Conservation (phyloP, 2,329 filamentous ascomycete genomes). For the Neospermospora avenae region DNA sequence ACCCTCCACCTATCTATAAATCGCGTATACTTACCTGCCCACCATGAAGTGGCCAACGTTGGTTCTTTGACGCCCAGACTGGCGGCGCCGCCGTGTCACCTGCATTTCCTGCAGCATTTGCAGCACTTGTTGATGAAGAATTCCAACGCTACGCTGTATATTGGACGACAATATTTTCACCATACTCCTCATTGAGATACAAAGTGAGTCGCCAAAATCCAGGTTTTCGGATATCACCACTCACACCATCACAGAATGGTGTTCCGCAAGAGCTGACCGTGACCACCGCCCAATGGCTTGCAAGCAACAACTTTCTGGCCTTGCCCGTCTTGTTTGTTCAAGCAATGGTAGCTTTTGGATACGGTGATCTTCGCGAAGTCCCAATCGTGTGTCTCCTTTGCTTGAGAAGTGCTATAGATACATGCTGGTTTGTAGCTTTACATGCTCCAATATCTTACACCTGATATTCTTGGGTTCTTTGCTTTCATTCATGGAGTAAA, state of each 20-base stretch:
- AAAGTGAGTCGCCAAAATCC: not conserved
- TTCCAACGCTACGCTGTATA: constrained; percentile 4
- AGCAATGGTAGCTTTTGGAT: constrained; percentile 10
- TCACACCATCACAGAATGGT: constrained; percentile 6
- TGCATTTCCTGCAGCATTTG: constrained; percentile 1
- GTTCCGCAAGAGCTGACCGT: constrained; percentile 8
- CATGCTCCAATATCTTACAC: constrained; percentile 14
- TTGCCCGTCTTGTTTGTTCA: constrained; percentile 11
- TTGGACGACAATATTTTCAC: constrained; percentile 6
- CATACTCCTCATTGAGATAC: not conserved
- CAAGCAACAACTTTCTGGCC: constrained; percentile 6
- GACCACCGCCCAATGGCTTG: constrained; percentile 4
- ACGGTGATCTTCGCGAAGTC: constrained; percentile 7
- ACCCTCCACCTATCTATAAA: not conserved
- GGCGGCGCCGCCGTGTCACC: not conserved
- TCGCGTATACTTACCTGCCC: not conserved
- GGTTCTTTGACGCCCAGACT: not conserved
- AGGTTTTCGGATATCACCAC: not conserved
- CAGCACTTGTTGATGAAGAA: constrained; percentile 2
- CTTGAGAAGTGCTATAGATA: not conserved
- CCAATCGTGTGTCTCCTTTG: constrained; percentile 2
- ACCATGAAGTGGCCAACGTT: not conserved
- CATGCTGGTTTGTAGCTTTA: constrained; percentile 2
- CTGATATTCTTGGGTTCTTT: constrained; percentile 8
- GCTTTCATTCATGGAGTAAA: constrained; percentile 1